phyloP scores from a whole-genome alignment of 495 filamentous ascomycete species.

The Podospora conica region DNA sequence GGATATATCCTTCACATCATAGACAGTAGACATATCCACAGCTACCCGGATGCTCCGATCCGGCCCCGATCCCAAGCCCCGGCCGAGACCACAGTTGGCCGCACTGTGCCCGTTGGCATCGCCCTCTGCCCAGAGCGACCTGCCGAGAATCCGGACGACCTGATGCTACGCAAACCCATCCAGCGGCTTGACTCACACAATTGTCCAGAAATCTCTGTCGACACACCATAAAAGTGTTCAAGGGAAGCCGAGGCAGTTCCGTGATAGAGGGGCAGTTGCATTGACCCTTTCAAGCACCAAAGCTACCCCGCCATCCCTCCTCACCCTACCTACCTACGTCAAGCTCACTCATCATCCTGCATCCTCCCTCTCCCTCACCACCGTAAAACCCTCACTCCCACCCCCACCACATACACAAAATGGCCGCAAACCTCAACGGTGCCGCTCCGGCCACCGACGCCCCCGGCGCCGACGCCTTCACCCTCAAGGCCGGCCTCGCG shows the following conservation, averaged over 20 bases:
- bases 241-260: not conserved
- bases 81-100: not conserved
- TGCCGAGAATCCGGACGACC: not conserved
- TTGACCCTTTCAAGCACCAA: not conserved
- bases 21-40: not conserved
- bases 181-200: not conserved
- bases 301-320: not conserved
- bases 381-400: not conserved
- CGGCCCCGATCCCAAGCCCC: not conserved
- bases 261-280: not conserved
- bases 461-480: constrained; percentile 43
- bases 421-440: constrained; percentile 19
- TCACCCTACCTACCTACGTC: constrained; percentile 2
- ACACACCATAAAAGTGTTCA: not conserved
- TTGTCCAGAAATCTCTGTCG: not conserved
- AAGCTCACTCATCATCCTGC: constrained; percentile 5
- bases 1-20: not conserved
- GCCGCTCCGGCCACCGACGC: constrained; percentile 20
- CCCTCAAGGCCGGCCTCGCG: constrained; percentile 87
- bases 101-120: not conserved
- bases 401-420: not conserved
- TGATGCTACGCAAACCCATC: not conserved
- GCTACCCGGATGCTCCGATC: not conserved
- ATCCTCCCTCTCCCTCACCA: not conserved
- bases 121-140: not conserved